Base-by-base conservation (phyloP, 1,284 basidiomycete genomes). In the Melampsora larici-populina region DNA sequence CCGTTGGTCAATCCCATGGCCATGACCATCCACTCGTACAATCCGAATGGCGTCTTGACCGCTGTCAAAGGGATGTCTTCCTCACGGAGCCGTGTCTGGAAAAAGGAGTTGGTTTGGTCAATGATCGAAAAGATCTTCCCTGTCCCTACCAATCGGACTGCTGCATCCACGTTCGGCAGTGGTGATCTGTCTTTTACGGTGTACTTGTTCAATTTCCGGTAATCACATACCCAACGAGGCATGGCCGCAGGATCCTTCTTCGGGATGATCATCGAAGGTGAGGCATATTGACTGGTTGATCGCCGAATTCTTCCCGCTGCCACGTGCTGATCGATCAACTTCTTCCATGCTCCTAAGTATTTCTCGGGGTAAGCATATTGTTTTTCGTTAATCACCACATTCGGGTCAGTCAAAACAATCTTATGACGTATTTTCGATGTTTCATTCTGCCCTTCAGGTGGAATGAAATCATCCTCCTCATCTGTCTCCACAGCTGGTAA, bases 1-100 rank as follows among this genome's bases (percentile, higher is more conserved):
- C n/a, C n/a, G n/a, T n/a, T n/a, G n/a, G n/a, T n/a, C n/a, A n/a
- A 77, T 87, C 86, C 86, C 79, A 84, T 82, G 0, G 85, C 85
- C 86, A 86, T 87, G 0, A 87, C 85, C 0, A 80, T 13, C 85
- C 85, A 86, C 72, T 87, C 84, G 62, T 84, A 86, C 0, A 85
- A 79, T 0, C 86, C 85, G 24, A 83, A 83, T 0, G 84, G 85
- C 0, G 85, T 86, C 1, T 71, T 79, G 0, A 87, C 83, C 0
- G 85, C 86, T 0, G 86, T 86, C 26, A 82, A 81, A 9, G 80
- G 77, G 0, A 85, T 81, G 66, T 85, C 80, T 36, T 86, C 84
- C 0, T 84, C 83, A 68, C 85, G 82, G 5, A 86, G 80, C 0
- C n/a, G n/a, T n/a, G n/a, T n/a, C n/a, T n/a, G n/a, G n/a, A n/a